Percentiles rank a stretch among this genome's conserved stretches.
phyloP scores from a whole-genome alignment of 306 rosid species.

The Ormosia semicastrata region DNA sequence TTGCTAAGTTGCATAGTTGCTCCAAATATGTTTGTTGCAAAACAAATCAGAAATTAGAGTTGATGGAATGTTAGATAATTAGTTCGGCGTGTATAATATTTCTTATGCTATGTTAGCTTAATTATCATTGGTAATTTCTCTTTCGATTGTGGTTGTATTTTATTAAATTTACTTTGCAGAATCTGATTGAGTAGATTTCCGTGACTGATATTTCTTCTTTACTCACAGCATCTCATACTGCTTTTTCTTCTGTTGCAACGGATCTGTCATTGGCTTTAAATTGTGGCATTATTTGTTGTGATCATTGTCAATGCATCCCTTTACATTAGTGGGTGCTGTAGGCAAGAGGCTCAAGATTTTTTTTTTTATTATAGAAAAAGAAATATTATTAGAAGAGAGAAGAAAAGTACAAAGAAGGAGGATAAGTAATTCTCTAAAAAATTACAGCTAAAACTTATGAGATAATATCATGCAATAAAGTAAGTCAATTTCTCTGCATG shows the following conservation, averaged over 20 bases:
- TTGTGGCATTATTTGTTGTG: neutral
- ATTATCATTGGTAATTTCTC: neutral
- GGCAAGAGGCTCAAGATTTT: neutral
- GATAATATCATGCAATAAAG: too few relatives aligned
- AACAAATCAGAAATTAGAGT: neutral
- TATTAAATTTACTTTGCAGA: too few relatives aligned
- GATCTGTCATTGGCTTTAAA: too few relatives aligned
- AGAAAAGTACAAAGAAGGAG: too few relatives aligned
- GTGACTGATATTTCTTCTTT: neutral
- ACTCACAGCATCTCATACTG: neutral
- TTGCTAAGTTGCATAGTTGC: slow-evolving; percentile 7
- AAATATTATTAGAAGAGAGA: too few relatives aligned
- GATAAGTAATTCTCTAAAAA: too few relatives aligned
- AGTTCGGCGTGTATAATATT: neutral
- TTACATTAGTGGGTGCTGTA: neutral
- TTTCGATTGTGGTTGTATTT: neutral
- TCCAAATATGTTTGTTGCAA: neutral
- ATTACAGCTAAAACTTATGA: too few relatives aligned
- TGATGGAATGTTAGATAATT: neutral
- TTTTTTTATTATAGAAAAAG: too few relatives aligned
- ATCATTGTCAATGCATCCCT: neutral
- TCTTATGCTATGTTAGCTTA: neutral
- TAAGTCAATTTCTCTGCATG: too few relatives aligned
- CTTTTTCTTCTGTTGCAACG: neutral
- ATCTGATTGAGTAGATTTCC: neutral